A percentile compares a stretch with the other conserved stretches of the same genome.
These are phyloP conservation scores for Fusarium tuaranense DNA, from an alignment of 2,329 filamentous ascomycete species.

Conservation along the genomic window DNA sequence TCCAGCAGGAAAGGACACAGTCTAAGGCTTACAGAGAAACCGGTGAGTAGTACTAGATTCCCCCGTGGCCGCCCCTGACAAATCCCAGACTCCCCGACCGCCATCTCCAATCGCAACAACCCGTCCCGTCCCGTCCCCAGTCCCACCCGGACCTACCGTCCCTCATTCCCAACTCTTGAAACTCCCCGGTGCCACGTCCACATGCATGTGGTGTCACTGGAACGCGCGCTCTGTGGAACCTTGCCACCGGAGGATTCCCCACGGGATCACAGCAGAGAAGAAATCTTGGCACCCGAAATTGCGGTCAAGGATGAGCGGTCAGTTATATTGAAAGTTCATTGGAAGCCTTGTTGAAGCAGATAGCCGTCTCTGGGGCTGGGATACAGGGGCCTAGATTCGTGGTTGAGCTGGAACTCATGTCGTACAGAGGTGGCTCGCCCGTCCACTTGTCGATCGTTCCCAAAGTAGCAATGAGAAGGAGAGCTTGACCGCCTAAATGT, in stretches of 20 bases:
- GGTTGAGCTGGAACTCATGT: neutral
- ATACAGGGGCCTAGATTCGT: neutral
- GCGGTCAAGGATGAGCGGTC: constrained; percentile 2
- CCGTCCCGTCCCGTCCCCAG: no score
- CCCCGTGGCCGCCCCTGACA: neutral
- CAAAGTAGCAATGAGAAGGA: neutral
- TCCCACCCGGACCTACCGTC: no score
- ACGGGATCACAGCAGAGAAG: neutral
- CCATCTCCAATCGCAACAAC: neutral
- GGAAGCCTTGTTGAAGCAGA: neutral
- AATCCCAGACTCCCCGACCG: neutral
- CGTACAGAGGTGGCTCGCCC: neutral
- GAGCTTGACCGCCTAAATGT: neutral
- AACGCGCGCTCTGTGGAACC: neutral
- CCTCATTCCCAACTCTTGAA: neutral
- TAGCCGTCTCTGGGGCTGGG: neutral
- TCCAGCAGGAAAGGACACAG: neutral
- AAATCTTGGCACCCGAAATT: neutral
- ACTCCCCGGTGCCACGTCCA: neutral
- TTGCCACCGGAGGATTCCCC: neutral
- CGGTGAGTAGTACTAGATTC: neutral
- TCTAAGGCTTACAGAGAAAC: neutral
- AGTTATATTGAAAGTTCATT: neutral
- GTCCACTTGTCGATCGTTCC: neutral
- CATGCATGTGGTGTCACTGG: neutral